These are phyloP conservation scores for Entomophthora muscae DNA, from an alignment of 371 early-diverging fungal genomes.

Conservation along the genomic window DNA sequence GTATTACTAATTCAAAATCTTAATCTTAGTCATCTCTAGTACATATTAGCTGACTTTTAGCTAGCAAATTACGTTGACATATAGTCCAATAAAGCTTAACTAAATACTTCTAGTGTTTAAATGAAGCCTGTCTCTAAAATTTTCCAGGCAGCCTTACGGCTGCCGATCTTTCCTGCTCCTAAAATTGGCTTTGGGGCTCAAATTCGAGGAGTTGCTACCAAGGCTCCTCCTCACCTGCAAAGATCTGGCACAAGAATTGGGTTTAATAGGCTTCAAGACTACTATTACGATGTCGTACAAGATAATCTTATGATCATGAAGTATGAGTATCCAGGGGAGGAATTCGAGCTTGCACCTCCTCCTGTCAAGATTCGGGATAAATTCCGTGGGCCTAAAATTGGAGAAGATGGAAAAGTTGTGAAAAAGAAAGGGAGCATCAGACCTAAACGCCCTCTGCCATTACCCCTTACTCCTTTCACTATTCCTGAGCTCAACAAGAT, in stretches of 20 bases:
- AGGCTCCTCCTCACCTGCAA: background rate
- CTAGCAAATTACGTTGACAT: no score
- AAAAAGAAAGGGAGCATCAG: background rate
- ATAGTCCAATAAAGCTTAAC: no score
- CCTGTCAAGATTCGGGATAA: background rate
- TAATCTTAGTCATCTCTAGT: no score
- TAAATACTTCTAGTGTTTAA: no score
- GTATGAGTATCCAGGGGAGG: background rate
- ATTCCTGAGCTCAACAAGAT: conserved; percentile 49
- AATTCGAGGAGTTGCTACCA: background rate
- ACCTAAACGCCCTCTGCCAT: background rate
- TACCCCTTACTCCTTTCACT: background rate
- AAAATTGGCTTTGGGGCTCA: background rate
- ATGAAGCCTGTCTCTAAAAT: no score
- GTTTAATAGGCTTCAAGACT: conserved; percentile 6
- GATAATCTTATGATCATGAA: conserved; percentile 1
- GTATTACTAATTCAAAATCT: no score
- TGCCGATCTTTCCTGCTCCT: no score
- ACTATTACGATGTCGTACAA: conserved; percentile 7
- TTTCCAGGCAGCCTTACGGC: no score
- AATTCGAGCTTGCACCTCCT: background rate
- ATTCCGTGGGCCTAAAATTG: conserved; percentile 2
- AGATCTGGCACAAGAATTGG: background rate
- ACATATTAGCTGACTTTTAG: no score
- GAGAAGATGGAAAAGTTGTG: background rate